phyloP scores from a whole-genome alignment of 768 basidiomycete genomes.

The Boletus insuetus region DNA sequence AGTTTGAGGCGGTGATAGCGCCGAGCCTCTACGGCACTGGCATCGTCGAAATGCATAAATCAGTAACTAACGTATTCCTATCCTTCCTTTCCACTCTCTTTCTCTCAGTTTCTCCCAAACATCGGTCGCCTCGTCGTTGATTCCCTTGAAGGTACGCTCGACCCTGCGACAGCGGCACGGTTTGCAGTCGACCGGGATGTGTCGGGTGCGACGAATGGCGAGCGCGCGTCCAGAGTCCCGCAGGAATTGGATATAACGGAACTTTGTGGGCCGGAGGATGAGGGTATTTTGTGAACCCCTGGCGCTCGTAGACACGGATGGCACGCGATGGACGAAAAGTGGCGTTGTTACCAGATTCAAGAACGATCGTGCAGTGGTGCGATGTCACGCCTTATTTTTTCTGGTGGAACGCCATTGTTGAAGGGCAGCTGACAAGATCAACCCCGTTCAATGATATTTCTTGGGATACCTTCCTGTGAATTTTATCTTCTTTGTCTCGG shows the following conservation, averaged over 20 bases:
- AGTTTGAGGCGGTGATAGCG: background rate
- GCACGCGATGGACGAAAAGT: too few species aligned
- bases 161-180: slow-evolving; percentile 47
- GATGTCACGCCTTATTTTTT: too few species aligned
- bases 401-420: too few species aligned
- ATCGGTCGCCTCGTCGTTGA: slow-evolving; percentile 77
- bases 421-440: too few species aligned
- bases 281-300: background rate
- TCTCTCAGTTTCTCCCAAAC: slow-evolving; percentile 75
- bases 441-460: too few species aligned
- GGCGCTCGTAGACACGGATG: too few species aligned
- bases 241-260: slow-evolving; percentile 44
- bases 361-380: too few species aligned
- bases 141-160: slow-evolving; percentile 62
- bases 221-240: slow-evolving; percentile 15
- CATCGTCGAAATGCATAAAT: background rate
- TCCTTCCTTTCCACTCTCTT: background rate
- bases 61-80: background rate
- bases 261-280: slow-evolving; percentile 49
- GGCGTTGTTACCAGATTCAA: too few species aligned
- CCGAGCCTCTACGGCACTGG: background rate
- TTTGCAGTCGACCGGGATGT: slow-evolving; percentile 60
- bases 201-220: slow-evolving; percentile 16
- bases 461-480: too few species aligned
- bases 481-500: too few species aligned